A percentile compares a stretch with the other conserved stretches of the same genome.
phyloP scores from a whole-genome alignment of 208 protist genomes.

The Crithidia mellificae region DNA sequence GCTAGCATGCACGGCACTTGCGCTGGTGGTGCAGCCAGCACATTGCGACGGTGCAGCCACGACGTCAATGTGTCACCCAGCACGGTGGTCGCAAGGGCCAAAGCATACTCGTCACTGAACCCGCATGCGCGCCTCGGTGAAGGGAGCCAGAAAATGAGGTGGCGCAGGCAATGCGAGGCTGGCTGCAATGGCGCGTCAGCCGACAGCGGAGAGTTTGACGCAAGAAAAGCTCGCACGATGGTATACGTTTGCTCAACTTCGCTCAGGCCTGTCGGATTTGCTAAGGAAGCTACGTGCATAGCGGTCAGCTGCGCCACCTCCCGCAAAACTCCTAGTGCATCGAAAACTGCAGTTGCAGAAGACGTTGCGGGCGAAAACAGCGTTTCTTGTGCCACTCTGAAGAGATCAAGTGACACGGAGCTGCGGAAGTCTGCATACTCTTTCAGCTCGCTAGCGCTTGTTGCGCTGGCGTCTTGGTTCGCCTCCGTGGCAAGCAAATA shows the following conservation, averaged over 20 bases:
- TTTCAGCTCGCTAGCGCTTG: not conserved
- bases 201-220: not conserved
- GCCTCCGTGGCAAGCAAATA: not conserved
- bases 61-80: slow-evolving; percentile 16
- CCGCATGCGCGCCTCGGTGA: not conserved
- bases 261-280: not conserved
- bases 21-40: slow-evolving; percentile 9
- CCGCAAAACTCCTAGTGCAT: not conserved
- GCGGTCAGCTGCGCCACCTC: not conserved
- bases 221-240: slow-evolving; percentile 2
- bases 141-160: slow-evolving; percentile 2
- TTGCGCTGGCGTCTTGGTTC: not conserved
- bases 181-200: slow-evolving; percentile 16
- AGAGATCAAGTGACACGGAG: not conserved
- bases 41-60: slow-evolving; percentile 11
- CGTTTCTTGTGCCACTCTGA: not conserved
- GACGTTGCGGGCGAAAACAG: not conserved
- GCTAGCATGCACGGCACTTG: slow-evolving; percentile 25
- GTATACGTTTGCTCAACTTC: slow-evolving; percentile 9
- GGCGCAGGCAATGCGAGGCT: slow-evolving; percentile 16
- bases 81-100: slow-evolving; percentile 1
- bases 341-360: not conserved
- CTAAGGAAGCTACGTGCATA: not conserved
- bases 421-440: not conserved
- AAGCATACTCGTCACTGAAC: slow-evolving; percentile 17